Base-by-base conservation (phyloP, 2,329 filamentous ascomycete genomes). In the Aulographum hederae region DNA sequence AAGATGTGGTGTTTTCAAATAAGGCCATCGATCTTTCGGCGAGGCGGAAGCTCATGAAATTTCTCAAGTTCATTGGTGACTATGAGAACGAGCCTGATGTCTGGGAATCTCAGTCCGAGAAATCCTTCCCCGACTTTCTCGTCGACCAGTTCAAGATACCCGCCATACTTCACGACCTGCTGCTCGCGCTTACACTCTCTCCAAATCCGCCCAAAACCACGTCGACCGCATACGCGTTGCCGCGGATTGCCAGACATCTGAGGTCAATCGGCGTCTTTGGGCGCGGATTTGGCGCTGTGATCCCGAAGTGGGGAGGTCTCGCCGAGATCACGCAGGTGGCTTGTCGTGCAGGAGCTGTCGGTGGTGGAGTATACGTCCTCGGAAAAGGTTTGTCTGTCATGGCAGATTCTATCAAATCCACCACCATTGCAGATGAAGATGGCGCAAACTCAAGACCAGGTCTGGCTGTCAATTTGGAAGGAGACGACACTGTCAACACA, bases 221-320 rank as follows among this genome's bases (percentile, higher is more conserved):
- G 2, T 60, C 70, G 2, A 69, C 71, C 2, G 73, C 74, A 32
- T 72, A 71, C 44, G 82, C 82, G 0, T 54, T 95, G 16, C 65
- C 69, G 2, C 65, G 71, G 17, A 78, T 95, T 34, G 67, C 77
- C 41, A 71, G 75, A 28, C 85, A 98, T 52, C 58, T 95, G 31
- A 68, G 69, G 11, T 94, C 86, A 0, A 85, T 91, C 53, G 85
- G 86, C 5, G 59, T 80, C 4, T 86, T 94, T 43, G 86, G 86
- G 0, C 69, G 78, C 30, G 84, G 86, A 6, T 95, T 95, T 48
- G 80, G 80, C 32, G 80, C 82, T 29, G 72, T 98, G 10, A 70
- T 92, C 41, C 77, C 85, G 15, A 94, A 93, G 61, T 98, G 84
- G 76, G 86, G 86, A 29, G 84, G 86, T 18, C 63, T 78, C 29